Percentiles rank a stretch among this genome's conserved stretches.
These are phyloP conservation scores for Verticillium albo-atrum DNA, from an alignment of 2,329 filamentous ascomycete genomes.

Conservation along the genomic window DNA sequence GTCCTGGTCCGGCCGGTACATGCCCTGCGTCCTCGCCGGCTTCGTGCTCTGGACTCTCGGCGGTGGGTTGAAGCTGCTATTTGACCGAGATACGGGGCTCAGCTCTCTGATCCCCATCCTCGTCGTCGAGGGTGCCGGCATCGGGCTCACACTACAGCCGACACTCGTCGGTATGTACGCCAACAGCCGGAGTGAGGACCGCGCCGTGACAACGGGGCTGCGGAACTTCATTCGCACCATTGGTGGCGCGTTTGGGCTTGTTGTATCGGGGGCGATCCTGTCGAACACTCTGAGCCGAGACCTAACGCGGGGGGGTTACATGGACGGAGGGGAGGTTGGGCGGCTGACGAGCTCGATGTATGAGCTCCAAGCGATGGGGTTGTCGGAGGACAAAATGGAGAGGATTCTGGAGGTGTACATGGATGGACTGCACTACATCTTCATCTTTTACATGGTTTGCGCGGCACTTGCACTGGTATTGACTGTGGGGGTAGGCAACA, in stretches of 20 bases:
- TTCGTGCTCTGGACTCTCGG: constrained; percentile 30
- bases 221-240: constrained; percentile 33
- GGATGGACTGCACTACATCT: constrained; percentile 21
- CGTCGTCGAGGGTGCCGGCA: constrained; percentile 26
- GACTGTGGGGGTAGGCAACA: constrained; percentile 16
- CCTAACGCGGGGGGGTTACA: constrained; percentile 1
- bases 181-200: constrained; percentile 26
- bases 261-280: constrained; percentile 23
- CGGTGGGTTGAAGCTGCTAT: constrained; percentile 22
- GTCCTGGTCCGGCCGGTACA: constrained; percentile 21
- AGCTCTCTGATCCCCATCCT: constrained; percentile 23
- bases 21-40: constrained; percentile 22
- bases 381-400: constrained; percentile 11
- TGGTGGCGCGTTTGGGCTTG: constrained; percentile 29
- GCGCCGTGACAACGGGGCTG: constrained; percentile 30
- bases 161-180: constrained; percentile 32
- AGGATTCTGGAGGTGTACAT: constrained; percentile 21
- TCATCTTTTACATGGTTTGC: constrained; percentile 17
- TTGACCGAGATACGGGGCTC: constrained; percentile 17
- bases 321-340: constrained; percentile 6
- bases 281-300: constrained; percentile 19
- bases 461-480: constrained; percentile 11
- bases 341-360: constrained; percentile 20
- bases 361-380: constrained; percentile 12
- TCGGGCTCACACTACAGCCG: constrained; percentile 30